Evolutionary conservation across 2,329 filamentous ascomycete genomes (phyloP), one percentile per base, ranked within the genome.

Genomic region (Arthrobotrys megalospora): DNA sequence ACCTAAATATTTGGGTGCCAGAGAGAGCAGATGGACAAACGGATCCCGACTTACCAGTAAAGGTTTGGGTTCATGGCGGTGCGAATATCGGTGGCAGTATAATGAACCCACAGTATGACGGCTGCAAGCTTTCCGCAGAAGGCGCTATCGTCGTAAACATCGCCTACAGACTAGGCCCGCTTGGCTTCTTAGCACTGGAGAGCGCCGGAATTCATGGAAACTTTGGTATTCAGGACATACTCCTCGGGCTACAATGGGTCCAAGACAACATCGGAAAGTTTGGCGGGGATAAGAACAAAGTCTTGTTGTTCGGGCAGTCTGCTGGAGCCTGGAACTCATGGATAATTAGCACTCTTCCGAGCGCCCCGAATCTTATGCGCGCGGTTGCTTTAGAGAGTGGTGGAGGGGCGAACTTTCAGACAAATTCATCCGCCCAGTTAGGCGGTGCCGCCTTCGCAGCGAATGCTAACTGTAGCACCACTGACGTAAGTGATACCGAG

Each of bases 181-280:
- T 88, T 80, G 90, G 90, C 0, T 92, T 91, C 80, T 85, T 92
- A 0, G 87, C 89, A 8, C 66, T 77, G 5, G 58, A 71, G 0
- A 87, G 89, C 55, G 86, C 89, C 45, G 84, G 87, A 34, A 85
- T 91, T 8, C 86, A 86, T 43, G 82, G 91, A 7, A 92, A 92
- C 81, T 88, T 85, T 1, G 91, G 91, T 0, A 83, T 92, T 6
- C 85, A 91, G 1, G 90, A 92, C 80, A 90, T 92, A 83, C 85
- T 89, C 16, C 86, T 88, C 28, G 85, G 88, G 1, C 82, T 92
- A 53, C 82, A 87, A 62, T 92, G 91, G 91, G 87, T 91, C 0
- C 86, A 89, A 81, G 84, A 86, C 41, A 85, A 92, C 76, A 91
- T 92, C 48, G 82, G 83, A 34, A 83, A 86, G 83, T 90, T 90